A percentile compares a stretch with the other conserved stretches of the same genome.
Evolutionary conservation across 78 protist species (phyloP).

Genomic region (Pelomyxa schiedti): DNA sequence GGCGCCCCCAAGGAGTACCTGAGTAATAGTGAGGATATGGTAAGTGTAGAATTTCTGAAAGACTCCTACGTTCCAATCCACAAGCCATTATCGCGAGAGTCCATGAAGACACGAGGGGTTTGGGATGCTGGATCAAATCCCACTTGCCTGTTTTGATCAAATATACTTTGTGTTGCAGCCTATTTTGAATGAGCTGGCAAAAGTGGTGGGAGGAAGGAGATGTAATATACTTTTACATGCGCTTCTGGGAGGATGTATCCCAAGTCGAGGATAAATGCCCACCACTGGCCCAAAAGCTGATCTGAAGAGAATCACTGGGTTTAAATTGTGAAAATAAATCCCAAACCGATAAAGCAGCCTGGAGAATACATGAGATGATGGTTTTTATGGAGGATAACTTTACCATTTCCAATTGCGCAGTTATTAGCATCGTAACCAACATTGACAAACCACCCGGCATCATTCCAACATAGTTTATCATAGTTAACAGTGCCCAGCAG

Average conservation of each 20-base stretch:
- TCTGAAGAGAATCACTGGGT: no score
- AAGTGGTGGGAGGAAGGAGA: no score
- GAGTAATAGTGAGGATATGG: not conserved
- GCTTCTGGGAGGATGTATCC: not conserved
- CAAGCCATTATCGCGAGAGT: no score
- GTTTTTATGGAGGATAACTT: not conserved
- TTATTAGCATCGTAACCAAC: not conserved
- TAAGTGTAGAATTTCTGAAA: no score
- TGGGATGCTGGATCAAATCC: not conserved
- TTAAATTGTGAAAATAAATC: no score
- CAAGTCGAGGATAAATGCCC: not conserved
- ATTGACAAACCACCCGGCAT: not conserved
- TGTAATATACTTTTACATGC: no score
- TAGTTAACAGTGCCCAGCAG: not conserved
- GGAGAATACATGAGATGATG: no score
- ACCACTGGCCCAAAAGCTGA: constrained; percentile 12
- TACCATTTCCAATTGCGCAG: not conserved
- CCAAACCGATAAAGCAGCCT: no score
- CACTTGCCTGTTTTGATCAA: not conserved
- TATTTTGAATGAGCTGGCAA: no score
- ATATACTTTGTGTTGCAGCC: no score
- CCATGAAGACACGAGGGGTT: not conserved
- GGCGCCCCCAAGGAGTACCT: no score
- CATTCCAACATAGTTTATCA: not conserved
- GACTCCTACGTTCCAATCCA: no score